Evolutionary conservation across 345 rosid species (phyloP).

Genomic region (Hirschfeldia incana): DNA sequence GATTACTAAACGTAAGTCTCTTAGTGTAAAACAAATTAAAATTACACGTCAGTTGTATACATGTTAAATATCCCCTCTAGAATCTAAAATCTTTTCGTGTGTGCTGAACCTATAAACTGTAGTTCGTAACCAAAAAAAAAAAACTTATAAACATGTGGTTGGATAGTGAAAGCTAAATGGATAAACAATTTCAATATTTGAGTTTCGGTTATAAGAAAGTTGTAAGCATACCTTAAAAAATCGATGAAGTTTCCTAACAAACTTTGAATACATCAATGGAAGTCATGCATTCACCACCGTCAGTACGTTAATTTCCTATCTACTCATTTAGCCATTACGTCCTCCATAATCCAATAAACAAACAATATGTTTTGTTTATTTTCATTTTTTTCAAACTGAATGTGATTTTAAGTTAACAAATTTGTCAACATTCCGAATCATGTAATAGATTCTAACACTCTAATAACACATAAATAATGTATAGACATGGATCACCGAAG

Average conservation of each 20-base stretch:
- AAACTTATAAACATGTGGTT: neutral
- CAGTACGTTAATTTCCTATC: conserved; percentile 33
- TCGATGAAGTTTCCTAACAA: conserved; percentile 27
- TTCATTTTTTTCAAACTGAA: neutral
- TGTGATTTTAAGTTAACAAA: neutral
- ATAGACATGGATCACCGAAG: neutral
- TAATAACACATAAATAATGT: neutral
- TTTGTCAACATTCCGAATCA: neutral
- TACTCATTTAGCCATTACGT: conserved; percentile 15
- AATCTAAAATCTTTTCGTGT: neutral
- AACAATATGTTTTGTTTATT: conserved; percentile 13
- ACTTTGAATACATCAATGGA: conserved; percentile 21
- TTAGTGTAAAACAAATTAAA: neutral
- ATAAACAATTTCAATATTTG: neutral
- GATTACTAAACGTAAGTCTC: neutral
- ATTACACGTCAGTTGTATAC: neutral
- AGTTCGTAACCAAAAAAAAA: neutral
- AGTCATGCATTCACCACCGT: conserved; percentile 36
- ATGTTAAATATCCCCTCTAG: neutral
- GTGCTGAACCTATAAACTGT: neutral
- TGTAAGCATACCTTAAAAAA: neutral
- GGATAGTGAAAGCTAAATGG: neutral
- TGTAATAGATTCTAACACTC: neutral
- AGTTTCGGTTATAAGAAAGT: neutral
- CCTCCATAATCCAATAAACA: conserved; percentile 10